Conservation (phyloP, 352 stramenopile species). For the Phytophthora colocasiae region DNA sequence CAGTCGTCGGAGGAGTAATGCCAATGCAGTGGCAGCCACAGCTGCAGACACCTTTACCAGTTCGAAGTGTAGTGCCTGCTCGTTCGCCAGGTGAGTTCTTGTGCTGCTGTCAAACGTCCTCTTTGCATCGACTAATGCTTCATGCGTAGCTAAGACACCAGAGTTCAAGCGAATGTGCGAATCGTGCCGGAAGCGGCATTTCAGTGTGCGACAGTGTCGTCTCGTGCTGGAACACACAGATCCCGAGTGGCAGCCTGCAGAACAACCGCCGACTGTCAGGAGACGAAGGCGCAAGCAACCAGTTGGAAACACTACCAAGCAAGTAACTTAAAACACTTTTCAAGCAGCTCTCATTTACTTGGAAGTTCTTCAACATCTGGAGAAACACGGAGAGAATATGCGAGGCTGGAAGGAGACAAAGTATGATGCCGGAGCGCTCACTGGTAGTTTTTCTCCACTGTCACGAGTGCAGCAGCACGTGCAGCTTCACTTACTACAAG, state of each 20-base stretch:
- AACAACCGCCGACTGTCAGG: constrained; percentile 31
- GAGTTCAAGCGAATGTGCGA: constrained; percentile 74
- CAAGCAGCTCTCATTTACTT: constrained; percentile 33
- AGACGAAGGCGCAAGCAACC: constrained; percentile 36
- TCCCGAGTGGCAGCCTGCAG: constrained; percentile 65
- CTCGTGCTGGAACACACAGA: constrained; percentile 71
- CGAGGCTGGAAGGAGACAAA: constrained; percentile 29
- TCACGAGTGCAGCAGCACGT: constrained; percentile 4
- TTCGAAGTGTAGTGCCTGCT: constrained; percentile 20
- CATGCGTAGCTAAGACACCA: constrained; percentile 20
- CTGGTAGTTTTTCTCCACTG: constrained; percentile 21
- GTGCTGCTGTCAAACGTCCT: background rate
- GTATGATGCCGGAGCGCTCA: constrained; percentile 8
- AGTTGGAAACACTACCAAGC: constrained; percentile 20
- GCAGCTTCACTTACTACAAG: constrained; percentile 26
- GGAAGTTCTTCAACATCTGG: constrained; percentile 28
- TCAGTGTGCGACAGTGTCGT: constrained; percentile 71
- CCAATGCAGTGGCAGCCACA: constrained; percentile 38
- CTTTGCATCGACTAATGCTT: constrained; percentile 2
- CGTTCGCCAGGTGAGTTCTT: constrained; percentile 34
- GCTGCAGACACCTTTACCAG: constrained; percentile 34
- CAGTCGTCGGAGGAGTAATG: constrained; percentile 23
- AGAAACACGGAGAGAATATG: constrained; percentile 18
- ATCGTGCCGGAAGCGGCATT: constrained; percentile 71
- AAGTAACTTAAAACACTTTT: constrained; percentile 37